Base-by-base conservation (phyloP, 306 rosid genomes). In the Astragalus membranaceus region DNA sequence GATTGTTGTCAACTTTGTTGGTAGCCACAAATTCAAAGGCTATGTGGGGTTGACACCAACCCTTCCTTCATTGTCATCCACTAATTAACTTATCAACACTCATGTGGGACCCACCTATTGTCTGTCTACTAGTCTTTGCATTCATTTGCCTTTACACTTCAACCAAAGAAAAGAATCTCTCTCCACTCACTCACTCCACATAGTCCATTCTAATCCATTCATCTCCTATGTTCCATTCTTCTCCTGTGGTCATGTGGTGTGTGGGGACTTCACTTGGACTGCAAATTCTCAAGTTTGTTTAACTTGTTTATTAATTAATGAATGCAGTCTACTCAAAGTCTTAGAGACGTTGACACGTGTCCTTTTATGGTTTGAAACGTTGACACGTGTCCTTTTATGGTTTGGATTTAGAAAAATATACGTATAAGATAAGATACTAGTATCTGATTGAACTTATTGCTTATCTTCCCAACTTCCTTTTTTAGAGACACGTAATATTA, bases 11-110 rank as follows among this genome's bases (percentile, higher is more conserved):
- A 26, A 26, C 30, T 26, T 3, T 26, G 30, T 56, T 65, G 20
- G 61, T 75, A 64, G 85, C 98, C 98, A 92, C 98, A 86, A 82
- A 50, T 81, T 86, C 73, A 66, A 83, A 81, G 77, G 68, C 58
- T 46, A 67, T 78, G 86, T 82, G 86, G 81, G 82, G 74, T 66
- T 70, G 83, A 87, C 84, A 76, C 42, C 14, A 76, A 70, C 75
- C 36, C 68, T n/a, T 1, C 5, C 56, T 51, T 67, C 44, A 77
- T 75, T 88, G 78, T 88, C 82, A 75, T 33, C 95, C 95, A 89
- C 87, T 78, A 72, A 73, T 55, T 85, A 5, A 62, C 67, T 70
- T 84, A 76, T 82, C 86, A 76, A 76, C 66, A 51, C 52, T 36
- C 14, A 37, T 35, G 15, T 46, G 85, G 94, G 94, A 10, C 92